A percentile compares a stretch with the other conserved stretches of the same genome.
phyloP scores from a whole-genome alignment of 306 rosid genomes.

The Trifolium subterraneum region DNA sequence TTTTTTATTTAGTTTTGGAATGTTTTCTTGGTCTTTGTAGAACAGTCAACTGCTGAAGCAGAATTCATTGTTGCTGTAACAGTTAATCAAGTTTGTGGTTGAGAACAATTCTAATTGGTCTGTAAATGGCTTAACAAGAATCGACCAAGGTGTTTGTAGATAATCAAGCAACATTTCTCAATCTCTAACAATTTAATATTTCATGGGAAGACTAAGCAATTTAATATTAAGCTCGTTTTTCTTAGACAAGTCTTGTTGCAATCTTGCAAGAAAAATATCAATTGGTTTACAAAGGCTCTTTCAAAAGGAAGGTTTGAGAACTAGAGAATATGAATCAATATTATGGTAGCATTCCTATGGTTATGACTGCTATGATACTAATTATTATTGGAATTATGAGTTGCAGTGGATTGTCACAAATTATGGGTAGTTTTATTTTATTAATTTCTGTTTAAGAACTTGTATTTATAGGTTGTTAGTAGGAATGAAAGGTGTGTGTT shows the following conservation, averaged over 20 bases:
- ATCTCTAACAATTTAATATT: not conserved
- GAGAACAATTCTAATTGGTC: not conserved
- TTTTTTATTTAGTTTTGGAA: not conserved
- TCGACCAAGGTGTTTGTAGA: not conserved
- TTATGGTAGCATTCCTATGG: too few relatives aligned
- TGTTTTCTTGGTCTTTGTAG: not conserved
- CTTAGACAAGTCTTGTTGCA: not conserved
- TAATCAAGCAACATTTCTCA: not conserved
- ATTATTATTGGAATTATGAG: too few relatives aligned
- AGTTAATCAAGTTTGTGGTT: not conserved
- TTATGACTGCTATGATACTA: too few relatives aligned
- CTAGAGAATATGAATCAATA: too few relatives aligned
- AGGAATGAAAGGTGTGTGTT: too few relatives aligned
- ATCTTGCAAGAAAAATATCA: not conserved
- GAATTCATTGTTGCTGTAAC: not conserved
- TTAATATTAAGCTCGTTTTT: too few relatives aligned
- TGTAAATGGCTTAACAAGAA: not conserved
- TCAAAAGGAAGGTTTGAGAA: too few relatives aligned
- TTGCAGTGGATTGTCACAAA: too few relatives aligned
- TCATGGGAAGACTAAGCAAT: too few relatives aligned
- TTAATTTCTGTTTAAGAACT: too few relatives aligned
- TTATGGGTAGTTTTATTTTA: too few relatives aligned
- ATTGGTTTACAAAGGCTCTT: not conserved
- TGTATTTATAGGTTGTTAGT: too few relatives aligned
- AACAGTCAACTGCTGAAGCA: not conserved